Conservation (phyloP, 345 rosid genomes). For the Acer yangbiense region DNA sequence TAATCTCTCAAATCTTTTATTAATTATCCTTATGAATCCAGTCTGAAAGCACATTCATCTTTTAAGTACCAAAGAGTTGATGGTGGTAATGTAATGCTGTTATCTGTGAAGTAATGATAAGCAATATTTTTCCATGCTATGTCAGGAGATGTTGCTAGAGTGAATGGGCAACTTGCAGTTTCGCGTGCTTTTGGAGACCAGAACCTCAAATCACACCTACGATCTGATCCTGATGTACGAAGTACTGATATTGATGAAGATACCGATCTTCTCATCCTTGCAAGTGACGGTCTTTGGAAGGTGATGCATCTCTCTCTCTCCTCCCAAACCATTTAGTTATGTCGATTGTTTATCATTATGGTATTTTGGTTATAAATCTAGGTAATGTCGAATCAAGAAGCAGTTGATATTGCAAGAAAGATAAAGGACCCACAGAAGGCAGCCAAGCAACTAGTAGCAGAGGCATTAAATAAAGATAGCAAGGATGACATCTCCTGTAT, state of each 20-base stretch:
- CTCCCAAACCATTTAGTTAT: not conserved
- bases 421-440: slow-evolving; percentile 55
- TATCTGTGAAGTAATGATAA: not conserved
- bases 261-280: slow-evolving; percentile 65
- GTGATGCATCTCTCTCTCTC: slow-evolving; percentile 27
- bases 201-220: slow-evolving; percentile 64
- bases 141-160: slow-evolving; percentile 73
- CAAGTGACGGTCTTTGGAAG: slow-evolving; percentile 81
- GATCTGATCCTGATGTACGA: slow-evolving; percentile 72
- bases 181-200: slow-evolving; percentile 78
- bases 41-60: slow-evolving; percentile 2
- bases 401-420: slow-evolving; percentile 53
- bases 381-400: slow-evolving; percentile 68
- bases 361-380: slow-evolving; percentile 14
- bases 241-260: slow-evolving; percentile 31
- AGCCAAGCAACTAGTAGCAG: slow-evolving; percentile 45
- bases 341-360: not conserved
- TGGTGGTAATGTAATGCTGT: not conserved
- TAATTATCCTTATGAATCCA: not conserved
- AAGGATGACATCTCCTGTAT: slow-evolving; percentile 72
- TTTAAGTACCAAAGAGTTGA: not conserved
- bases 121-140: slow-evolving; percentile 17
- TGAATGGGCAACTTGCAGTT: slow-evolving; percentile 72
- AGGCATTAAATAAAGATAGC: slow-evolving; percentile 56
- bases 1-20: not conserved